Conservation (phyloP, 768 basidiomycete genomes). For the Inosperma sp. region DNA sequence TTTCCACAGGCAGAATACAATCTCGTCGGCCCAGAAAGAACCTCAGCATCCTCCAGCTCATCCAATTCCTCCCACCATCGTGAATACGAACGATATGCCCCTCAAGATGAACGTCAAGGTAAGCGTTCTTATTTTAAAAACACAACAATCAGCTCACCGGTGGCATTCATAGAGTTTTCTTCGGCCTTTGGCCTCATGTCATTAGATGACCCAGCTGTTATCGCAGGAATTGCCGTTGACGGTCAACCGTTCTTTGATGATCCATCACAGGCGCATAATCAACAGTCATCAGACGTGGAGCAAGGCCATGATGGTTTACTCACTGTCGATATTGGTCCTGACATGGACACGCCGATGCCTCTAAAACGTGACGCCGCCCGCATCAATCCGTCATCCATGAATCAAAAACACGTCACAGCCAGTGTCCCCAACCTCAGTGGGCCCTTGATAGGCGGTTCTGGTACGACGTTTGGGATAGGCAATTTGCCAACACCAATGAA, state of each 20-base stretch:
- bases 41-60: conserved; percentile 15
- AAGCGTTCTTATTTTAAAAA: not conserved
- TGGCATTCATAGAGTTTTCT: conserved; percentile 38
- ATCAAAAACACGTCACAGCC: conserved; percentile 5
- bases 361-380: conserved; percentile 20
- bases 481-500: conserved; percentile 18
- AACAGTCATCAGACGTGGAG: conserved; percentile 12
- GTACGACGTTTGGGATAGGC: not conserved
- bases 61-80: conserved; percentile 19
- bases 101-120: conserved; percentile 22
- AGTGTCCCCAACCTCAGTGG: not conserved
- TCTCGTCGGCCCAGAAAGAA: conserved; percentile 16
- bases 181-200: conserved; percentile 73
- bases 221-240: conserved; percentile 56
- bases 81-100: not conserved
- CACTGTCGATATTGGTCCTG: conserved; percentile 18
- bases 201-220: conserved; percentile 65
- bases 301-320: conserved; percentile 5
- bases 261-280: conserved; percentile 16
- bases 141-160: not conserved
- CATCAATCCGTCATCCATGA: conserved; percentile 10
- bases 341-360: conserved; percentile 51
- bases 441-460: not conserved
- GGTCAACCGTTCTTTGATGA: conserved; percentile 59
- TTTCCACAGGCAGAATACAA: conserved; percentile 3